Base-by-base conservation (phyloP, 129 eudicot genomes). In the Artemisia annua region DNA sequence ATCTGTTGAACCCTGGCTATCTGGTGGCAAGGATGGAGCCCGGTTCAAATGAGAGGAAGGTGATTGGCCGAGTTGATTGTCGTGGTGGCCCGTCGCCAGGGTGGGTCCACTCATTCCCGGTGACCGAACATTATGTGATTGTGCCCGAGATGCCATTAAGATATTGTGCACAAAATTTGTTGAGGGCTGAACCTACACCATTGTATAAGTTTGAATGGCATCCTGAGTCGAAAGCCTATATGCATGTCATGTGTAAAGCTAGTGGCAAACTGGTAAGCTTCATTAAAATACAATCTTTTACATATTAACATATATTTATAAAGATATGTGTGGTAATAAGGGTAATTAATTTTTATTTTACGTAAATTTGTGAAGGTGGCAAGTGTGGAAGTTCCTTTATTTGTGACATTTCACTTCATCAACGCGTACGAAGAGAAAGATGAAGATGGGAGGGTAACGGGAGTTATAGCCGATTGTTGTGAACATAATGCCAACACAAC, bases 91-190 rank as follows among this genome's bases (percentile, higher is more conserved):
- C 99, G 4, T 65, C 96, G 0, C 87, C 97, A 0, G 99, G 99
- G 1, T 95, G 99, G 99, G 99, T 91, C 78, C 99, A 95, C 70
- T 95, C 99, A 28, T 95, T 95, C 62, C 97, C 99, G 0, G 90
- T 95, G 71, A 95, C 97, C 0, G 99, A 95, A 65, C 88, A 91
- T 79, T 95, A 90, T 62, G 82, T 95, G 57, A 64, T 95, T 44
- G 95, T 91, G 72, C 96, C 99, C 48, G 99, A 95, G 81, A 95
- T 95, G 99, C 91, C 99, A 13, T 82, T 95, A 52, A 85, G 99
- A 70, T 95, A 95, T 85, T 90, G 96, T 86, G 96, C 88, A 18
- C 89, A 85, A 63, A 95, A 88, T 80, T 66, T 95, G 72, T 86
- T 95, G 0, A 85, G 84, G 81, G 97, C 96, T 52, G 94, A 90